Conservation (phyloP, 2,329 filamentous ascomycete species). For the Meredithiella fracta region DNA sequence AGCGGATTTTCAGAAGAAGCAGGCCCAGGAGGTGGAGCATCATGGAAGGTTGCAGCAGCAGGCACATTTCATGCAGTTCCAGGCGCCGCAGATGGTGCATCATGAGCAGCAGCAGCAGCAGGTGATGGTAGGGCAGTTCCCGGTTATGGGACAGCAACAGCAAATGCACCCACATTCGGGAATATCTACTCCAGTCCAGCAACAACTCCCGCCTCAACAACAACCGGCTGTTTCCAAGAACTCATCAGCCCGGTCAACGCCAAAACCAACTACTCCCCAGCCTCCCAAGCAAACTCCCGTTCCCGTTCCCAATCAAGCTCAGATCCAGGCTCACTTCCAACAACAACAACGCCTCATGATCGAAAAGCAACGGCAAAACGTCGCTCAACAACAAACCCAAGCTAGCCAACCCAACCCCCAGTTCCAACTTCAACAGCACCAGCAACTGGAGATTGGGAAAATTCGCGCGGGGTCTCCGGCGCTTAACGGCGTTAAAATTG, state of each 20-base stretch:
- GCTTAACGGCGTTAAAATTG: slow-evolving; percentile 12
- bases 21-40: slow-evolving; percentile 5
- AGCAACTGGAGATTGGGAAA: slow-evolving; percentile 18
- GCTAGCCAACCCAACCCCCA: not conserved
- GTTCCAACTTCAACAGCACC: slow-evolving; percentile 17
- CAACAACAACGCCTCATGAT: slow-evolving; percentile 15
- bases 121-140: too few species aligned
- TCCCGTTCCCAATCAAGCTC: not conserved
- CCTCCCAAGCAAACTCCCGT: not conserved
- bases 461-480: slow-evolving; percentile 16
- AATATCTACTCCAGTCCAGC: not conserved
- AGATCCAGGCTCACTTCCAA: slow-evolving; percentile 4
- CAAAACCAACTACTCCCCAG: not conserved
- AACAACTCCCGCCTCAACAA: not conserved
- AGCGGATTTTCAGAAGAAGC: slow-evolving; percentile 2
- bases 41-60: slow-evolving; percentile 1
- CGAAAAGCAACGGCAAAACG: slow-evolving; percentile 16
- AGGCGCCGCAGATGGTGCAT: slow-evolving; percentile 5
- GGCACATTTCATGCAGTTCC: slow-evolving; percentile 3
- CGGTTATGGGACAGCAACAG: not conserved
- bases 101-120: not conserved
- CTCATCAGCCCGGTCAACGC: too few species aligned
- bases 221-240: too few species aligned
- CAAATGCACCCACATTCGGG: not conserved
- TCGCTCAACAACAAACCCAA: slow-evolving; percentile 8